phyloP scores from a whole-genome alignment of 2,329 filamentous ascomycete genomes.

The Colletotrichum spinosum region DNA sequence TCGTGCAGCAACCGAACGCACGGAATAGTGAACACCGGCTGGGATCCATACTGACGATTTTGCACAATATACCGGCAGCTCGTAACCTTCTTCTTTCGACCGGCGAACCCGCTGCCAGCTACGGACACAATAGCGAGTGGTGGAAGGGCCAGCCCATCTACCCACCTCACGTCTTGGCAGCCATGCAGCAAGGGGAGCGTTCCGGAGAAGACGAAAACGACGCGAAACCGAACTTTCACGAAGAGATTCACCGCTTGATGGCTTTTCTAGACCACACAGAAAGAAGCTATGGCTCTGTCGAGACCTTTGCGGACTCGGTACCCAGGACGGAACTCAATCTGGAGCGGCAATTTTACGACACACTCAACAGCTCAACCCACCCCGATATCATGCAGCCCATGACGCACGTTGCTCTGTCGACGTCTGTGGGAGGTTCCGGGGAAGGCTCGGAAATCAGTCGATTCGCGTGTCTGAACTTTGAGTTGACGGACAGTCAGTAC shows the following conservation, averaged over 20 bases:
- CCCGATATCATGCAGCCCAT: slow-evolving; percentile 44
- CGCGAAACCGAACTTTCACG: slow-evolving; percentile 53
- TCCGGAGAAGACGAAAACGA: slow-evolving; percentile 44
- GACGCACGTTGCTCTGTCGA: slow-evolving; percentile 46
- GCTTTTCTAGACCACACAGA: slow-evolving; percentile 72
- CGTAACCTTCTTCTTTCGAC: slow-evolving; percentile 65
- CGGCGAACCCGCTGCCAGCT: slow-evolving; percentile 56
- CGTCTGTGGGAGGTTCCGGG: slow-evolving; percentile 41
- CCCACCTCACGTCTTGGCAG: slow-evolving; percentile 50
- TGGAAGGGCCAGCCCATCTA: slow-evolving; percentile 69
- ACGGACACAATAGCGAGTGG: slow-evolving; percentile 69
- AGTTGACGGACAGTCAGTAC: slow-evolving; percentile 51
- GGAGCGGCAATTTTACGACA: slow-evolving; percentile 59
- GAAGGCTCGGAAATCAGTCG: slow-evolving; percentile 45
- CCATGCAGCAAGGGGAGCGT: slow-evolving; percentile 46
- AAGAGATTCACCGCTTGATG: slow-evolving; percentile 72
- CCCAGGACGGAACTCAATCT: slow-evolving; percentile 48
- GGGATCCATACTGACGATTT: slow-evolving; percentile 67
- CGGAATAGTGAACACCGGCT: slow-evolving; percentile 55
- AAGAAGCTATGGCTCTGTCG: slow-evolving; percentile 68
- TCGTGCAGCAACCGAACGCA: slow-evolving; percentile 53
- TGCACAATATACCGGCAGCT: slow-evolving; percentile 69
- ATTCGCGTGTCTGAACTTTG: slow-evolving; percentile 58
- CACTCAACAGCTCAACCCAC: slow-evolving; percentile 43
- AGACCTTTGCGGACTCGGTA: slow-evolving; percentile 55